Evolutionary conservation across 192 early-diverging fungal species (phyloP), one percentile per base, ranked within the genome.

Genomic region (Umbelopsis vinacea): DNA sequence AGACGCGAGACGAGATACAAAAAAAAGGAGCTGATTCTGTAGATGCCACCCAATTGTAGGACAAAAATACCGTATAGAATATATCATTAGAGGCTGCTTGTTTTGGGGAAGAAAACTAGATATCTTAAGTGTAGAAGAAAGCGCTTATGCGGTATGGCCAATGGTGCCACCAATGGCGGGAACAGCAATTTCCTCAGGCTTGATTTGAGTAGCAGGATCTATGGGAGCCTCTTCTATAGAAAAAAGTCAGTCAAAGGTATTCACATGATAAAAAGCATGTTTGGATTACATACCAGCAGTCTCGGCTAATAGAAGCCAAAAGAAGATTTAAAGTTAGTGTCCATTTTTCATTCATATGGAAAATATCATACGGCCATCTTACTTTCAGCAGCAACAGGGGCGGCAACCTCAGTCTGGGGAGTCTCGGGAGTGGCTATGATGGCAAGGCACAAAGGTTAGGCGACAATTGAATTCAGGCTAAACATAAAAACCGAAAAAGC

Each of bases 41-140:
- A 26, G 35, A 63, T 63, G 57, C 57, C 57, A 29, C 57, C 57
- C 57, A 17, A 29, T 37, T 63, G 2, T 43, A 43, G 40, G 40
- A 63, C 57, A 63, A 63, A 57, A 63, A 63, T 63, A 63, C 57
- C 57, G 33, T 63, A 63, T 63, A 37, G 33, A 63, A 63, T 63
- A 63, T 63, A 63, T 63, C 57, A 63, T 63, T 63, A 63, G 33
- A 29, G 7, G 57, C 57, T 63, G 57, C 17, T 43, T 43, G 40
- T 43, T 43, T 63, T 63, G 33, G 57, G 26, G 6, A 35, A 50
- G n/a, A 21, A 50, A 63, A 63, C 57, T 63, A 63, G 57, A 63
- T 63, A 63, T 63, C 57, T 63, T 63, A 37, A 63, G 33, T 37
- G 54, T 63, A 12, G 26, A 37, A 12, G 26, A 37, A 63, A 26